Evolutionary conservation across 352 stramenopile genomes (phyloP).

Genomic region (Blastocystis sp.): DNA sequence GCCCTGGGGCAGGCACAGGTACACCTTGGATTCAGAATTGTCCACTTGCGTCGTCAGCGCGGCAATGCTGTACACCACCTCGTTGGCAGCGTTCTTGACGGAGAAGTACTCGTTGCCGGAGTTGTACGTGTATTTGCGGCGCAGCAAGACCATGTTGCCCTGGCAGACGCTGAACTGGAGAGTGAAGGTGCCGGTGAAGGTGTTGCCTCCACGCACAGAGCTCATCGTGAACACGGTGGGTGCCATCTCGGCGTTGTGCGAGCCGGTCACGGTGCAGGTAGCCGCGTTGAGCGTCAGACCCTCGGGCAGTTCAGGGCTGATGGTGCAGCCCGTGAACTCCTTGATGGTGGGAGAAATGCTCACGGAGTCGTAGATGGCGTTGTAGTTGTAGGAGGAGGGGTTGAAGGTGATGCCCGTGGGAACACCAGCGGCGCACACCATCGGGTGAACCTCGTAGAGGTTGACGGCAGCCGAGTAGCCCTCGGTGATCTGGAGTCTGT

Average conservation of each 20-base stretch:
- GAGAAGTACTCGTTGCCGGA: background rate
- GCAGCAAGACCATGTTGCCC: constrained; percentile 16
- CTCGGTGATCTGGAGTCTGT: constrained; percentile 4
- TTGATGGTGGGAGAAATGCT: background rate
- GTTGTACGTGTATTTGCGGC: background rate
- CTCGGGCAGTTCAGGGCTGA: background rate
- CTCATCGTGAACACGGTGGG: background rate
- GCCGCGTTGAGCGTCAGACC: background rate
- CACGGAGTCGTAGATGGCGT: constrained; percentile 24
- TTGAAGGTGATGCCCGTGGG: background rate
- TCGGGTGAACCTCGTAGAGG: constrained; percentile 18
- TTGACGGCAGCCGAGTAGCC: constrained; percentile 1
- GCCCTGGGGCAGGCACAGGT: background rate
- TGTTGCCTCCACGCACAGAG: background rate
- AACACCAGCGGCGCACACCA: constrained; percentile 21
- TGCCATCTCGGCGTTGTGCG: too few species aligned
- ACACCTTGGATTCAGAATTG: background rate
- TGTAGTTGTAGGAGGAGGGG: background rate
- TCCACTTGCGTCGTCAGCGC: background rate
- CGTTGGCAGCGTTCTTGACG: background rate
- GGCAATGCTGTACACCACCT: background rate
- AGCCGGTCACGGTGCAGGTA: constrained; percentile 24
- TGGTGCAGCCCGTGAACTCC: background rate
- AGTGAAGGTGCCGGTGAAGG: constrained; percentile 12
- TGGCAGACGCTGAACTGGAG: constrained; percentile 15